Evolutionary conservation across 106 monocot genomes (phyloP).

Genomic region (Acanthochlamys bracteata): DNA sequence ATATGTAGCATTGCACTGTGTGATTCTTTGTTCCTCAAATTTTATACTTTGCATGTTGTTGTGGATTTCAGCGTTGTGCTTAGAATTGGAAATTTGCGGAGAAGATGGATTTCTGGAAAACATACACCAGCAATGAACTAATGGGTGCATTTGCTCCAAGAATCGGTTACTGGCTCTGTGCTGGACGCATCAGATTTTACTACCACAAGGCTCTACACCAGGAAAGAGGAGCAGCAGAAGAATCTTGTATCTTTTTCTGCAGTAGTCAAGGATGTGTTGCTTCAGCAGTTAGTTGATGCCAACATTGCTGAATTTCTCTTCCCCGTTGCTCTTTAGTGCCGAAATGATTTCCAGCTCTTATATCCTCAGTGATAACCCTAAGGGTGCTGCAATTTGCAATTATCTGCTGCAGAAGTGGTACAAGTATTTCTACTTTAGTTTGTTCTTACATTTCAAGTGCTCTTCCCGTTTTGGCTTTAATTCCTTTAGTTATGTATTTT

Average conservation of each 20-base stretch:
- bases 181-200: conserved; percentile 65
- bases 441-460: too few relatives aligned
- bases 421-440: too few relatives aligned
- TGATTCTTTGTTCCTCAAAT: background rate
- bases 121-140: conserved; percentile 54
- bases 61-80: background rate
- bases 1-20: too few relatives aligned
- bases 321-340: too few relatives aligned
- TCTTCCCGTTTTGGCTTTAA: too few relatives aligned
- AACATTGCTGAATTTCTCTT: conserved; percentile 24
- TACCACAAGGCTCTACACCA: conserved; percentile 54
- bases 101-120: conserved; percentile 56
- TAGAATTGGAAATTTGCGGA: background rate
- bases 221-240: conserved; percentile 57
- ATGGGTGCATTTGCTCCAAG: conserved; percentile 78
- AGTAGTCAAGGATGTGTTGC: conserved; percentile 57
- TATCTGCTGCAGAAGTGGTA: too few relatives aligned
- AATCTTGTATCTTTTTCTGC: conserved; percentile 45
- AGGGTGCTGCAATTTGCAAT: too few relatives aligned
- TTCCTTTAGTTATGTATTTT: too few relatives aligned
- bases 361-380: too few relatives aligned
- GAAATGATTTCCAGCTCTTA: too few relatives aligned
- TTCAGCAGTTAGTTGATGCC: conserved; percentile 63
- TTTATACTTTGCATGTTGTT: background rate
- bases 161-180: conserved; percentile 71